Evolutionary conservation across 768 basidiomycete genomes (phyloP).

Genomic region (Calocybe indica): DNA sequence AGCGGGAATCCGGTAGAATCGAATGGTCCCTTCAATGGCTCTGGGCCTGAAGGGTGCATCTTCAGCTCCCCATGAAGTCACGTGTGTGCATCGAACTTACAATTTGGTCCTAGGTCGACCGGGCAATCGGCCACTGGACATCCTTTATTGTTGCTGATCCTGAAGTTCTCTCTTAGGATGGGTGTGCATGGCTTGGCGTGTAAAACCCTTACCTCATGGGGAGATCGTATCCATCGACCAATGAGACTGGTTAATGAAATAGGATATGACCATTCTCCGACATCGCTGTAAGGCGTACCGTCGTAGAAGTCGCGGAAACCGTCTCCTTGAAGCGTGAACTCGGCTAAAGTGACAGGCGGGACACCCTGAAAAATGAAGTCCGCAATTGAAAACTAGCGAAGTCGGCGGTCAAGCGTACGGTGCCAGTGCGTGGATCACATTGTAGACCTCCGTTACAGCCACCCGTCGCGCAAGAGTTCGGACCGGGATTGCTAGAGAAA

Average conservation of each 20-base stretch:
- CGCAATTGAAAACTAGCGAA: neutral
- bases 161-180: neutral
- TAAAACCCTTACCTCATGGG: conserved; percentile 30
- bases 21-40: conserved; percentile 43
- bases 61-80: neutral
- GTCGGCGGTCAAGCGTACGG: conserved; percentile 22
- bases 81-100: conserved; percentile 23
- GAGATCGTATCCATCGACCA: conserved; percentile 64
- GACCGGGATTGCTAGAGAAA: conserved; percentile 47
- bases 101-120: conserved; percentile 55
- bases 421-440: conserved; percentile 47
- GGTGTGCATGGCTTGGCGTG: neutral
- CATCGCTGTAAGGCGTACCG: conserved; percentile 24
- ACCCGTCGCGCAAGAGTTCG: conserved; percentile 56
- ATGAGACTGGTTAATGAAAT: conserved; percentile 35
- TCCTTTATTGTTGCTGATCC: conserved; percentile 48
- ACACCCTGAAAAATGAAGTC: conserved; percentile 31
- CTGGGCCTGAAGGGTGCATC: conserved; percentile 32
- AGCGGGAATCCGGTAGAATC: conserved; percentile 48
- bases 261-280: neutral
- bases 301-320: conserved; percentile 52
- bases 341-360: conserved; percentile 61
- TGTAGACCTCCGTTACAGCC: conserved; percentile 66
- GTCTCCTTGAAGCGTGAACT: conserved; percentile 47
- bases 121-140: conserved; percentile 54